These are phyloP conservation scores for Pichiaceae sp. DNA, from an alignment of 1,139 yeast genomes.

Conservation along the genomic window DNA sequence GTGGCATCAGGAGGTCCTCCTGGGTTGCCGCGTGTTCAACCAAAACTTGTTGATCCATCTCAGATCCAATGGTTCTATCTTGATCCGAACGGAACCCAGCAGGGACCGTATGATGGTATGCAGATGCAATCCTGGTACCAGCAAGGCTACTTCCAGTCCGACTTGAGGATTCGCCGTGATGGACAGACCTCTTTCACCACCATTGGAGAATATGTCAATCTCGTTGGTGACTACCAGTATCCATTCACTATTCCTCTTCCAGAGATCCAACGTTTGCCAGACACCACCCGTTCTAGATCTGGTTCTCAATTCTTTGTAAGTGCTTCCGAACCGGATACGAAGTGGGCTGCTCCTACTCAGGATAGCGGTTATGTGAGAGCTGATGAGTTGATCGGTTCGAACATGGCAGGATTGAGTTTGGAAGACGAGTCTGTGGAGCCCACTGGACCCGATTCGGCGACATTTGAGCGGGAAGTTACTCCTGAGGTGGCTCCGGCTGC, in stretches of 20 bases:
- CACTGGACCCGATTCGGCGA: too few relatives aligned
- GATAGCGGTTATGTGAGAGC: too few relatives aligned
- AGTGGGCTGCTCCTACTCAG: too few relatives aligned
- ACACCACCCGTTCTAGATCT: too few relatives aligned
- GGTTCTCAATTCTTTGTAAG: neutral
- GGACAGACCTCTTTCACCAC: constrained; percentile 27
- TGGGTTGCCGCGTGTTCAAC: too few relatives aligned
- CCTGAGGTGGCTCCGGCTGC: too few relatives aligned
- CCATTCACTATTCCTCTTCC: constrained; percentile 60
- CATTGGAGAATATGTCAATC: constrained; percentile 27
- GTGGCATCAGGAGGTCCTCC: too few relatives aligned
- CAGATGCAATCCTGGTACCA: constrained; percentile 76
- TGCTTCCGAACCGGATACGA: too few relatives aligned
- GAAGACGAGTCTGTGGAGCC: too few relatives aligned
- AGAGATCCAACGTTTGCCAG: constrained; percentile 6
- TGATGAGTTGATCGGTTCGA: too few relatives aligned
- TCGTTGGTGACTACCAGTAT: constrained; percentile 39
- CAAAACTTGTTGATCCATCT: constrained; percentile 16
- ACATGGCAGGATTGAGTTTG: too few relatives aligned
- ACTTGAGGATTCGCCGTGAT: constrained; percentile 48
- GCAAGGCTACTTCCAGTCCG: constrained; percentile 51
- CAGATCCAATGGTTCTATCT: constrained; percentile 61
- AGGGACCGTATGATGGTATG: constrained; percentile 73
- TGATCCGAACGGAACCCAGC: constrained; percentile 63
- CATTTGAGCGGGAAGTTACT: too few relatives aligned